phyloP scores from a whole-genome alignment of 441 rosid species.

The Cnidoscolus chayamansa region DNA sequence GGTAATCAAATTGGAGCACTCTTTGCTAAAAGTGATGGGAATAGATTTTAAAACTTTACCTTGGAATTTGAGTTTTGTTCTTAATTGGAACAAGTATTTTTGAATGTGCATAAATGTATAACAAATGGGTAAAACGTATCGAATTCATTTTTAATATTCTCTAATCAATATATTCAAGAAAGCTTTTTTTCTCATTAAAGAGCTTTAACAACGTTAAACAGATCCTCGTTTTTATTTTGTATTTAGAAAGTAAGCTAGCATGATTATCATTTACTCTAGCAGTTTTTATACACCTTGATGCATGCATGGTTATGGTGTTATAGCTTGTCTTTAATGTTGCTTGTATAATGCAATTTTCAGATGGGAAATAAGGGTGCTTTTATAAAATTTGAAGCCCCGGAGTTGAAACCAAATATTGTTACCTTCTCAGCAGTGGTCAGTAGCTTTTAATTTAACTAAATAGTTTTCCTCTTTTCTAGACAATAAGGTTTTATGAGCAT shows the following conservation, averaged over 20 bases:
- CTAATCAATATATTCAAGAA: too few relatives aligned
- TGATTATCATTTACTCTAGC: not conserved
- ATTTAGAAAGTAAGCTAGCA: not conserved
- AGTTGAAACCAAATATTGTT: constrained; percentile 82
- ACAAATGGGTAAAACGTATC: not conserved
- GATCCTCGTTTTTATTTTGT: not conserved
- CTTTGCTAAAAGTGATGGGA: not conserved
- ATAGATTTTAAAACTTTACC: not conserved
- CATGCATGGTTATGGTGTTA: constrained; percentile 4
- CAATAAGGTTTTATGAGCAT: too few relatives aligned
- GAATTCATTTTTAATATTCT: too few relatives aligned
- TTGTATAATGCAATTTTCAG: constrained; percentile 39
- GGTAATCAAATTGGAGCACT: constrained; percentile 41
- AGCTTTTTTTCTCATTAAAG: too few relatives aligned
- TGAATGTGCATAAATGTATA: not conserved
- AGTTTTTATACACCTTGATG: not conserved
- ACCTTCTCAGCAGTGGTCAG: constrained; percentile 96
- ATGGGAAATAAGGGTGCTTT: constrained; percentile 99
- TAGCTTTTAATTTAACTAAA: constrained; percentile 12
- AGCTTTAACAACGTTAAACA: too few relatives aligned
- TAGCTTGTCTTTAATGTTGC: not conserved
- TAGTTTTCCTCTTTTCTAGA: not conserved
- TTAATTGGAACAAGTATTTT: not conserved
- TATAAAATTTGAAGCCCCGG: constrained; percentile 85
- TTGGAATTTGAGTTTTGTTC: not conserved